Evolutionary conservation across 305 asterid genomes (phyloP).

Genomic region (Fraxinus latifolia): DNA sequence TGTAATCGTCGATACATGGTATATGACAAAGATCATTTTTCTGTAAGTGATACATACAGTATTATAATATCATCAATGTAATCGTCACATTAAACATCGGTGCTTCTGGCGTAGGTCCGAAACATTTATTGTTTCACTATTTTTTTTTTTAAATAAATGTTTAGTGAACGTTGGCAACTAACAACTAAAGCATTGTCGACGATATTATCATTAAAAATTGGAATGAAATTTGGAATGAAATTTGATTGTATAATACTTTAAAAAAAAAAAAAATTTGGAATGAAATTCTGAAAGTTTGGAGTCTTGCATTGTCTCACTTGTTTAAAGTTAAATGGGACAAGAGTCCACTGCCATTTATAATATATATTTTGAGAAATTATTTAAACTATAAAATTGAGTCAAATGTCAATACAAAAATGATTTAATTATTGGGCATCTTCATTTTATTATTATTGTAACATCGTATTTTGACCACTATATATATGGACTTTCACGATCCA

Average conservation of each 20-base stretch:
- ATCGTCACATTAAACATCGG: too few relatives aligned
- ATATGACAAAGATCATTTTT: too few relatives aligned
- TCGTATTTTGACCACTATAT: background rate
- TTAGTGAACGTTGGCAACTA: background rate
- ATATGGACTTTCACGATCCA: too few relatives aligned
- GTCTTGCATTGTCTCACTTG: background rate
- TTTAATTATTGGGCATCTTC: background rate
- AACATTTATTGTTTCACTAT: background rate
- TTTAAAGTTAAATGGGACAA: background rate
- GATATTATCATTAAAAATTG: too few relatives aligned
- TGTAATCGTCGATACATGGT: too few relatives aligned
- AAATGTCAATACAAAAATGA: too few relatives aligned
- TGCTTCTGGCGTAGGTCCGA: background rate
- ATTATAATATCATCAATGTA: too few relatives aligned
- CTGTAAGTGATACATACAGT: too few relatives aligned
- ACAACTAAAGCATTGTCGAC: background rate
- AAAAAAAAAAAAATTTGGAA: background rate
- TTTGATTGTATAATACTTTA: too few relatives aligned
- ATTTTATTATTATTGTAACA: background rate
- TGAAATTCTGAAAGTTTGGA: background rate
- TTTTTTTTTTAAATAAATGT: too few relatives aligned
- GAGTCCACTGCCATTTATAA: background rate
- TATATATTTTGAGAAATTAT: background rate
- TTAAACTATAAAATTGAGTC: too few relatives aligned
- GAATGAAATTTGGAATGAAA: background rate